Conservation (phyloP, 2,329 filamentous ascomycete genomes). For the Fusarium sp. region DNA sequence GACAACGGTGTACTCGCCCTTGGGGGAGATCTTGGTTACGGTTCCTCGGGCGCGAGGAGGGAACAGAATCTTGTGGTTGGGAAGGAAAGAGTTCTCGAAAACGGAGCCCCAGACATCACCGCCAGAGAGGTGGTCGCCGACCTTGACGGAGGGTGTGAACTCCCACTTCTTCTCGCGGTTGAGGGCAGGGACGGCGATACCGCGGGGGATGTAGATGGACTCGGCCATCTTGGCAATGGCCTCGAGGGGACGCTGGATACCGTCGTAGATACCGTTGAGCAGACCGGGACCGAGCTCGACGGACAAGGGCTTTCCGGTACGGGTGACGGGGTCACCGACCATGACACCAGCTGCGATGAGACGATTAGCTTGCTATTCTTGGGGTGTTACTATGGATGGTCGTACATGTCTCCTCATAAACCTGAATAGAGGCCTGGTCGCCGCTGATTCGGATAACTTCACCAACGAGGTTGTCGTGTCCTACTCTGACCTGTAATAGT, state of each 20-base stretch:
- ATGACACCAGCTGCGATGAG: conserved; percentile 84
- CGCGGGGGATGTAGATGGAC: conserved; percentile 97
- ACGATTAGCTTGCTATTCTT: conserved; percentile 35
- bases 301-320: conserved; percentile 95
- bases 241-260: conserved; percentile 95
- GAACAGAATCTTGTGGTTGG: conserved; percentile 92
- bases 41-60: conserved; percentile 91
- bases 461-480: conserved; percentile 90
- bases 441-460: conserved; percentile 98
- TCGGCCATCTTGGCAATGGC: conserved; percentile 82
- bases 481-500: conserved; percentile 80
- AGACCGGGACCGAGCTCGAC: conserved; percentile 97
- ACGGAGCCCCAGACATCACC: conserved; percentile 97
- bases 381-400: conserved; percentile 18
- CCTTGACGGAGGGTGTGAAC: conserved; percentile 91
- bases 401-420: conserved; percentile 98
- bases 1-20: conserved; percentile 93
- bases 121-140: conserved; percentile 95
- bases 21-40: conserved; percentile 89
- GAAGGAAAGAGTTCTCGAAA: conserved; percentile 94
- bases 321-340: conserved; percentile 90
- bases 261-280: conserved; percentile 99
- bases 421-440: conserved; percentile 97
- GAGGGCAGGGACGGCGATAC: conserved; percentile 87
- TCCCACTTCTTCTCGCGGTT: conserved; percentile 96